phyloP scores from a whole-genome alignment of 805 yeast genomes.

The Dipodascopsis uninucleata region DNA sequence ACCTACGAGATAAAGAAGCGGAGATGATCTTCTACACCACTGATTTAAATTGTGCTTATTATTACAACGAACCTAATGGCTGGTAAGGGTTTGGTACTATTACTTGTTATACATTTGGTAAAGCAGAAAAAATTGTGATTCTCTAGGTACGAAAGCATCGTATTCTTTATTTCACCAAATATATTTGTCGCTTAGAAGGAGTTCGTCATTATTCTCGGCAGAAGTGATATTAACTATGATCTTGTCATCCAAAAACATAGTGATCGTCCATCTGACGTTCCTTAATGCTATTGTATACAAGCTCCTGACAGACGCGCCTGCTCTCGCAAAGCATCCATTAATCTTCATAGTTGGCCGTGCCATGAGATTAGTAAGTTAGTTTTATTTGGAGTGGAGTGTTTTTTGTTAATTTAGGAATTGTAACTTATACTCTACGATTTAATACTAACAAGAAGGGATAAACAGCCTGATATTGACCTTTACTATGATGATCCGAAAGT shows the following conservation, averaged over 20 bases:
- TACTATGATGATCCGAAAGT: conserved; percentile 21
- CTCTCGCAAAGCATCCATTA: conserved; percentile 22
- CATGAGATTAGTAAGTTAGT: conserved; percentile 18
- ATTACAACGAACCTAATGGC: no score
- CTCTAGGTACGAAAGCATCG: no score
- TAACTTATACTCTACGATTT: neutral
- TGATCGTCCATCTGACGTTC: conserved; percentile 25
- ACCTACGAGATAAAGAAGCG: no score
- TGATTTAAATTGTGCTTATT: no score
- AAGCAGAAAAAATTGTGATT: no score
- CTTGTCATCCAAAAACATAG: conserved; percentile 22
- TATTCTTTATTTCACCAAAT: no score
- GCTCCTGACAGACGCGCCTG: conserved; percentile 22
- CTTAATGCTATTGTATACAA: conserved; percentile 22
- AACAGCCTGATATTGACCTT: conserved; percentile 24
- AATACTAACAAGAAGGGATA: neutral
- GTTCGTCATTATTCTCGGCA: no score
- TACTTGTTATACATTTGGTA: no score
- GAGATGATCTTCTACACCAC: no score
- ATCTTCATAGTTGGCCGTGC: conserved; percentile 26
- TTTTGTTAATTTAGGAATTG: neutral
- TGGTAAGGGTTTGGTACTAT: no score
- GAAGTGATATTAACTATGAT: no score
- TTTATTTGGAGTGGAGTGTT: neutral
- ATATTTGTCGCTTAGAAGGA: no score